phyloP scores from a whole-genome alignment of 2,329 filamentous ascomycete genomes.

The Sporothrix phasma region DNA sequence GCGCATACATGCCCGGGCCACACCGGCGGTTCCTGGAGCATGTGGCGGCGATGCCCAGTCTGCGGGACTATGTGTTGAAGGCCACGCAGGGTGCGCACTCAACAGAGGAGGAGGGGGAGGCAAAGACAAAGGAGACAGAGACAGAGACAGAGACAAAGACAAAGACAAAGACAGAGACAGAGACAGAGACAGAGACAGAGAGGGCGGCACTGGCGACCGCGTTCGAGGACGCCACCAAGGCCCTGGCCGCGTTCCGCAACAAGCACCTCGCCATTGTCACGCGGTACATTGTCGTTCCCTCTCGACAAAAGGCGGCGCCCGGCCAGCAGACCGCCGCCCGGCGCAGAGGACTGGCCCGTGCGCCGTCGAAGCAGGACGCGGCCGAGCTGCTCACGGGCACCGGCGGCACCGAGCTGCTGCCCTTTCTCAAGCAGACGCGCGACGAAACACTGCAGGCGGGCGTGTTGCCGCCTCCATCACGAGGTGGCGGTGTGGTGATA shows the following conservation, averaged over 20 bases:
- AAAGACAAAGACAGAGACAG: too few species aligned
- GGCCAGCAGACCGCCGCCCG: neutral
- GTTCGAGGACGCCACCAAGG: constrained; percentile 65
- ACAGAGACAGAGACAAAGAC: too few species aligned
- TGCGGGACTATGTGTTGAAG: constrained; percentile 28
- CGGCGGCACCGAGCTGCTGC: constrained; percentile 76
- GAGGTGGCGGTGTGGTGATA: too few species aligned
- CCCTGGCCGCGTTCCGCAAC: constrained; percentile 61
- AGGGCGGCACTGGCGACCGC: constrained; percentile 19
- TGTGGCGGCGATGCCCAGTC: constrained; percentile 62
- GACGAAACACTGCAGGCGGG: constrained; percentile 56
- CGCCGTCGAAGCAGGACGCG: neutral
- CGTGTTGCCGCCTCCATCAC: too few species aligned
- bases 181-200: too few species aligned
- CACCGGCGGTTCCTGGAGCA: constrained; percentile 82
- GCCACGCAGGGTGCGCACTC: constrained; percentile 29
- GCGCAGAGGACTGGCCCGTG: constrained; percentile 34
- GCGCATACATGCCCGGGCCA: constrained; percentile 87
- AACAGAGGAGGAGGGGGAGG: constrained; percentile 21
- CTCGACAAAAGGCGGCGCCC: constrained; percentile 33
- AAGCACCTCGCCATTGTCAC: constrained; percentile 95
- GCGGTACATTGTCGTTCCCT: constrained; percentile 86
- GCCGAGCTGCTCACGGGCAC: constrained; percentile 56
- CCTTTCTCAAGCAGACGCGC: constrained; percentile 79
- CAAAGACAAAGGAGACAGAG: too few species aligned